Conservation (phyloP, 805 yeast genomes). For the Lipomyces japonicus region DNA sequence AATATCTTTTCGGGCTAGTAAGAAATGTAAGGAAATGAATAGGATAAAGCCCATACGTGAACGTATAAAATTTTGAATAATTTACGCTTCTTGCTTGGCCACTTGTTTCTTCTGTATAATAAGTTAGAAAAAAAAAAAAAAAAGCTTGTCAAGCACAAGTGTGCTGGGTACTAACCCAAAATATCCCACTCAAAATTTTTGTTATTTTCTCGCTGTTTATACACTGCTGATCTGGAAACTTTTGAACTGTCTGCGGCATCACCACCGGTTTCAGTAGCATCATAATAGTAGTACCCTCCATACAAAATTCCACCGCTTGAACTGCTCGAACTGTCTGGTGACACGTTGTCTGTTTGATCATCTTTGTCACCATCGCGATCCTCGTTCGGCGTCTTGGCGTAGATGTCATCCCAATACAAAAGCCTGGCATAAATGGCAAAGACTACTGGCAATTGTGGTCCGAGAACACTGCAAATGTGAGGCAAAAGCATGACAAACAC, state of each 20-base stretch:
- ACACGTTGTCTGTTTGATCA: constrained; percentile 6
- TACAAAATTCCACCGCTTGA: constrained; percentile 2
- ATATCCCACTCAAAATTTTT: no score
- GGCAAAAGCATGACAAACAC: constrained; percentile 47
- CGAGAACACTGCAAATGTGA: constrained; percentile 41
- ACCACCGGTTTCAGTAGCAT: constrained; percentile 5
- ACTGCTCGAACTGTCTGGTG: neutral
- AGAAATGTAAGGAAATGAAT: constrained; percentile 45
- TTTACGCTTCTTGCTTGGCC: constrained; percentile 10
- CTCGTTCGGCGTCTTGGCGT: no score
- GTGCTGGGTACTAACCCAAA: neutral
- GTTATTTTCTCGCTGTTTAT: no score
- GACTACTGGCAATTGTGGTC: constrained; percentile 41
- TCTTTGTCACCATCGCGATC: constrained; percentile 11
- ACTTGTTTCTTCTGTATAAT: no score
- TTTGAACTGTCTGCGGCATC: no score
- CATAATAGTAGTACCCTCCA: constrained; percentile 21
- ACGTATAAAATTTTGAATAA: constrained; percentile 39
- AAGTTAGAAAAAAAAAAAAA: no score
- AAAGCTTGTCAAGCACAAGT: no score
- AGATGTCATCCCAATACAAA: constrained; percentile 39
- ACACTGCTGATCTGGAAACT: no score
- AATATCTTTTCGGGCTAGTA: constrained; percentile 43
- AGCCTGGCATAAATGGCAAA: constrained; percentile 47
- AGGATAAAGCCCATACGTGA: constrained; percentile 59